Conservation (phyloP, 768 basidiomycete species). For the Panellus pusillus region DNA sequence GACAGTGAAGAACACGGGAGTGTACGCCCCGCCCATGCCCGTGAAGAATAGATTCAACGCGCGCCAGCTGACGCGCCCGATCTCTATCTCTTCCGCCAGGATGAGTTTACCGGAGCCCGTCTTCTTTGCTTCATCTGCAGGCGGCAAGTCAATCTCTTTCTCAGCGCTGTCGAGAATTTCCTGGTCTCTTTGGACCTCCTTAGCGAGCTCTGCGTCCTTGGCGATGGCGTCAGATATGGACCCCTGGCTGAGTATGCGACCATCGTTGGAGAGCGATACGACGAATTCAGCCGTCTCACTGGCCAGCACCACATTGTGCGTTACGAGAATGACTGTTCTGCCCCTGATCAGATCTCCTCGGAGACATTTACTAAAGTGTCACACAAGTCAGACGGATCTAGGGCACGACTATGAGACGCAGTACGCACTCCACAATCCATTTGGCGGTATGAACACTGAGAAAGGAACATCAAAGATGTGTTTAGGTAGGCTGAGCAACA, state of each 20-base stretch:
- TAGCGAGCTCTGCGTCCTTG: slow-evolving; percentile 36
- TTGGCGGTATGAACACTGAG: slow-evolving; percentile 67
- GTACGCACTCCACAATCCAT: slow-evolving; percentile 60
- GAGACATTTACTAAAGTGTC: slow-evolving; percentile 55
- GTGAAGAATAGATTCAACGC: slow-evolving; percentile 37
- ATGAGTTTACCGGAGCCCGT: slow-evolving; percentile 55
- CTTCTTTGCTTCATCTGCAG: slow-evolving; percentile 18
- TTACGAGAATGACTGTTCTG: slow-evolving; percentile 81
- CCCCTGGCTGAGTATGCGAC: slow-evolving; percentile 51
- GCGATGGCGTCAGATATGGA: slow-evolving; percentile 49
- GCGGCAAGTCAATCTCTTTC: slow-evolving; percentile 25
- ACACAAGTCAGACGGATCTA: no score
- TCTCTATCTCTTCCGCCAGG: slow-evolving; percentile 59
- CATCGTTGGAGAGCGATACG: slow-evolving; percentile 55
- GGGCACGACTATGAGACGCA: no score
- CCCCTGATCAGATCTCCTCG: slow-evolving; percentile 73
- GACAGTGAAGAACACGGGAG: slow-evolving; percentile 33
- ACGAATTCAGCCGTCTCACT: slow-evolving; percentile 56
- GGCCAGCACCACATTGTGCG: slow-evolving; percentile 44
- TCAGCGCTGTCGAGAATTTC: slow-evolving; percentile 29
- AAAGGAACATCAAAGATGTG: not conserved
- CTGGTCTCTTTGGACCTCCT: slow-evolving; percentile 31
- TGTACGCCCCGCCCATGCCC: slow-evolving; percentile 37
- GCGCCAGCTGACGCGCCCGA: slow-evolving; percentile 56
- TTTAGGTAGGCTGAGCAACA: no score